Percentiles rank a stretch among this genome's conserved stretches.
phyloP scores from a whole-genome alignment of 2,329 filamentous ascomycete species.

The Ophiocordyceps camponoti-leonardi region DNA sequence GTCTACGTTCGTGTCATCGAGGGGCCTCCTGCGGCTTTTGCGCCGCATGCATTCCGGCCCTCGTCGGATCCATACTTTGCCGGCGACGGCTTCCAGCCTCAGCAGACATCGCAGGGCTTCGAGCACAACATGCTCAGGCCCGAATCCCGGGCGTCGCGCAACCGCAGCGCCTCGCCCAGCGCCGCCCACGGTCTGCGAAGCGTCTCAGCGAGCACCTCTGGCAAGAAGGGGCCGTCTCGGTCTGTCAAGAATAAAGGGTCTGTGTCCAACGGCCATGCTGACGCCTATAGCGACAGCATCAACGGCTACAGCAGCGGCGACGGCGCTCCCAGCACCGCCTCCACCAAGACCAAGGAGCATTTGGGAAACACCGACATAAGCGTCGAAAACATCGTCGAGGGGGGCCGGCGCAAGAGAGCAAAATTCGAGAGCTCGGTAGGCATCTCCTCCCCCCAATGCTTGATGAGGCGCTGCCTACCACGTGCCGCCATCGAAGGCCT shows the following conservation, averaged over 20 bases:
- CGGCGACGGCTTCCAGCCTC: slow-evolving; percentile 31
- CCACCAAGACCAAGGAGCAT: slow-evolving; percentile 63
- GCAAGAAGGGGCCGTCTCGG: slow-evolving; percentile 52
- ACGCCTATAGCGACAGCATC: slow-evolving; percentile 45
- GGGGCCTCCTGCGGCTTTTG: slow-evolving; percentile 27
- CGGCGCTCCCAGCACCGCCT: slow-evolving; percentile 55
- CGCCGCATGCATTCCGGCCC: slow-evolving; percentile 33
- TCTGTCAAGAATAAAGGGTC: slow-evolving; percentile 49
- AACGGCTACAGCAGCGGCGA: slow-evolving; percentile 81
- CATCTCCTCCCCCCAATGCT: not conserved
- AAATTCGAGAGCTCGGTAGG: slow-evolving; percentile 96
- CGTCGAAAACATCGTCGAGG: slow-evolving; percentile 94
- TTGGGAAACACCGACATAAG: slow-evolving; percentile 94
- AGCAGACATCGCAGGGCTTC: slow-evolving; percentile 29
- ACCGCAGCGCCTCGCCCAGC: slow-evolving; percentile 64
- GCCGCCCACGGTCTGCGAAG: slow-evolving; percentile 57
- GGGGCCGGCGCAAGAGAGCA: slow-evolving; percentile 82
- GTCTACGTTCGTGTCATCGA: slow-evolving; percentile 82
- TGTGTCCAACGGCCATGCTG: slow-evolving; percentile 29
- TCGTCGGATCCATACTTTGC: slow-evolving; percentile 29
- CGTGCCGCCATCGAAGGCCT: not conserved
- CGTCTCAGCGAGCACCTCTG: slow-evolving; percentile 44
- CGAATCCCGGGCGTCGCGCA: slow-evolving; percentile 50
- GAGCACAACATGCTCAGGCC: slow-evolving; percentile 49
- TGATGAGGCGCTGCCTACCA: not conserved